Evolutionary conservation across 768 basidiomycete species (phyloP), one percentile per base, ranked within the genome.

Genomic region (Austroboletus eburneus): DNA sequence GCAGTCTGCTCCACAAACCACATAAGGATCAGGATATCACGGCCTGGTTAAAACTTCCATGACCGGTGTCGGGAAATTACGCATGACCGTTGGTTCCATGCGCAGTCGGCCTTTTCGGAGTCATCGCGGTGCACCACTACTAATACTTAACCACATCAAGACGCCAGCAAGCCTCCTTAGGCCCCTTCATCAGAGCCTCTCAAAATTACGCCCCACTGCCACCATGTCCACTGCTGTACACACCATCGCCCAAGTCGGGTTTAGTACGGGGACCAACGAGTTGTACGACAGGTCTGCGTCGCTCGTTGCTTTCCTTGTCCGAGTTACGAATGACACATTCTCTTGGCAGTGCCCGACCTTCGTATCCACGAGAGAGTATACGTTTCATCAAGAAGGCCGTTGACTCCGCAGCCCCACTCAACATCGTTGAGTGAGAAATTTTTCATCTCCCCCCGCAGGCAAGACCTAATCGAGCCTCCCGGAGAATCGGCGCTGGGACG

Each of bases 401-500:
- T 14, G 59, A 66, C 12, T 51, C 58, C 16, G 25, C 69, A 22
- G 55, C 62, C 0, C 72, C 74, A 1, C 58, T 86, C 18, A 83
- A 85, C 48, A 68, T 90, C 24, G 80, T 82, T 50, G 89, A 90
- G 88, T 89, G 56, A 54, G 81, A 9, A 1, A 22, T 24, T 24
- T 12, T 6, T 22, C 9, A 42, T 40, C 21, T 20, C 22, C 32
- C 42, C n/a, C 36, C 46, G 21, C 37, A 21, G 33, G 36, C 42
- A 13, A 25, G 13, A 13, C n/a, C 9, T 37, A 13, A 43, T 32
- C 17, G 27, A 18, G 2, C 5, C n/a, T 10, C 45, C 41, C 50
- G 34, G 39, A 91, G 88, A 59, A 76, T 90, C 25, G 92, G 91
- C 10, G 70, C 85, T 5, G 92, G 92, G 21, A 93, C 91, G 2